phyloP scores from a whole-genome alignment of 306 rosid genomes.

The Lagenaria siceraria region DNA sequence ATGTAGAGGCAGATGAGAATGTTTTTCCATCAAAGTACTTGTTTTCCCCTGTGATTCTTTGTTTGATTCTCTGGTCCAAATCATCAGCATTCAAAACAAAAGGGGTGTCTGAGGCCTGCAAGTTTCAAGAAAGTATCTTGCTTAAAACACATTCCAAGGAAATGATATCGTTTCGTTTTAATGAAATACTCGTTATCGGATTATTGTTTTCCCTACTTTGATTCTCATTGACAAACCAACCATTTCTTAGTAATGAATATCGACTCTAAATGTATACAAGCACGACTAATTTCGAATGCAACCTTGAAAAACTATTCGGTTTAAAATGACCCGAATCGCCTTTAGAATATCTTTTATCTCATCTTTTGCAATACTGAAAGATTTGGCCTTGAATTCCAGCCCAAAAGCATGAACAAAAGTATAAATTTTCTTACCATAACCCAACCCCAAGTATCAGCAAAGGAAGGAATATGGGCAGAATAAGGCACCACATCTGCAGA shows the following conservation, averaged over 20 bases:
- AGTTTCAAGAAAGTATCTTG: neutral
- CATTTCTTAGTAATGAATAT: neutral
- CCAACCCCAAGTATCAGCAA: slow-evolving; percentile 99
- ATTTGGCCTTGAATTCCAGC: too few relatives aligned
- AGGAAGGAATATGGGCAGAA: slow-evolving; percentile 90
- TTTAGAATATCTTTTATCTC: neutral
- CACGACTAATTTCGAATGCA: neutral
- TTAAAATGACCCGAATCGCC: neutral
- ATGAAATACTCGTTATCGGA: neutral
- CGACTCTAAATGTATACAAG: neutral
- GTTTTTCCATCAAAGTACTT: slow-evolving; percentile 89
- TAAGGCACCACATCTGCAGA: slow-evolving; percentile 90
- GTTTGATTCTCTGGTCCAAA: slow-evolving; percentile 60
- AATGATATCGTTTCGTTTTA: neutral
- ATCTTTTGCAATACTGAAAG: too few relatives aligned
- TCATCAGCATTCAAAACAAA: slow-evolving; percentile 55
- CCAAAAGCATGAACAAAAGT: neutral
- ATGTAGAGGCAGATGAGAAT: slow-evolving; percentile 69
- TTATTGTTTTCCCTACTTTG: neutral
- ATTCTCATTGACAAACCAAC: neutral
- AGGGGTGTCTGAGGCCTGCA: slow-evolving; percentile 76
- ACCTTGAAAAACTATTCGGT: neutral
- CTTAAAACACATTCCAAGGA: neutral
- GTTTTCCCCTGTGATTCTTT: slow-evolving; percentile 62
- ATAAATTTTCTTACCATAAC: slow-evolving; percentile 48